Base-by-base conservation (phyloP, 306 rosid genomes). In the Vachellia pachyceras region DNA sequence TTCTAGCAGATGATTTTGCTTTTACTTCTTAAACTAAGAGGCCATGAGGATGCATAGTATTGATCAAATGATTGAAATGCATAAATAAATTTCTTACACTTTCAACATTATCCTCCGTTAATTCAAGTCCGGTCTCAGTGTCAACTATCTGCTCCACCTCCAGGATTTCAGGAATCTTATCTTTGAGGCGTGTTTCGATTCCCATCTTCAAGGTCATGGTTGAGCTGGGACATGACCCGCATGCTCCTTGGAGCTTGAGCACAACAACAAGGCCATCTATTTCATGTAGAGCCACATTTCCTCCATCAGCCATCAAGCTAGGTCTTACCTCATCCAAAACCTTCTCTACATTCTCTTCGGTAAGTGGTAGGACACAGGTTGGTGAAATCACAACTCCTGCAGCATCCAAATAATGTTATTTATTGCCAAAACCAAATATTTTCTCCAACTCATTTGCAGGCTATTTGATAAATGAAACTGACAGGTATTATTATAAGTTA, bases 201-300 rank as follows among this genome's bases (percentile, higher is more conserved):
- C 99, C 99, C 97, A 91, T 93, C 82, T 93, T 95, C 1, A 95
- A 84, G 37, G 99, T 95, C 99, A 95, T 95, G 13, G 97, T 84
- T 68, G 99, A 95, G 83, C 99, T 93, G 36, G 99, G 99, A 71
- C 99, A 95, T 39, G 99, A 95, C 1, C 99, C 98, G 73, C 99
- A 93, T 23, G 99, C 99, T 80, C 99, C 99, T 91, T 95, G 94
- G 20, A 95, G 91, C 86, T 93, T 93, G 84, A 95, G 88, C 69
- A 95, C 69, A 58, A 95, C 99, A 71, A 91, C 89, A 87, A 95
- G 99, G 22, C 98, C 98, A 88, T 93, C 99, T 76, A 95, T 95
- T 82, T 95, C 99, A 75, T 95, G 98, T 15, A 95, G 83, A 40
- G 94, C 95, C 83, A 95, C 99, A 85, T 93, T 95, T 76, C 99